Evolutionary conservation across 495 filamentous ascomycete species (phyloP).

Genomic region (Penicillium lagena): DNA sequence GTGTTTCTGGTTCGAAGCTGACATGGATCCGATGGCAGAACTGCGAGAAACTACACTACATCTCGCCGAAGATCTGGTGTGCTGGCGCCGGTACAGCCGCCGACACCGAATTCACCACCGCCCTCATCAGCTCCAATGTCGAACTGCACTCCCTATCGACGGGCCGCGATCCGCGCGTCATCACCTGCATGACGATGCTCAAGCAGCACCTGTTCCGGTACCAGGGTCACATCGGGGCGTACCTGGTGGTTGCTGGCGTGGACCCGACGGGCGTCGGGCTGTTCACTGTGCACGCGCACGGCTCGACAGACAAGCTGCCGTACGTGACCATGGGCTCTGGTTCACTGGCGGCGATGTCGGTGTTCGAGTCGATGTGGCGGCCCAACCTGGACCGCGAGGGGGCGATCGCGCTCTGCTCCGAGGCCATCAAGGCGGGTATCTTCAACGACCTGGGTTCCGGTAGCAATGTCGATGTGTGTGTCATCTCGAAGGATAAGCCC

Average conservation of each 20-base stretch:
- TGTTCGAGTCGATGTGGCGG: constrained; percentile 97
- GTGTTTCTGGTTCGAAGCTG: background rate
- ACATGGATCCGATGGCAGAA: constrained; percentile 48
- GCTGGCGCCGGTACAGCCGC: constrained; percentile 96
- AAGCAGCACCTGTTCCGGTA: constrained; percentile 99
- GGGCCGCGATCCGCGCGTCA: constrained; percentile 91
- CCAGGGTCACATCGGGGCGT: constrained; percentile 96
- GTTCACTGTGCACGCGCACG: constrained; percentile 98
- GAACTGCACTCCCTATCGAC: constrained; percentile 95
- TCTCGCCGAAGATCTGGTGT: constrained; percentile 98
- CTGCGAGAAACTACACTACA: constrained; percentile 99
- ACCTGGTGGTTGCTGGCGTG: constrained; percentile 94
- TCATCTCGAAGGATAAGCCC: constrained; percentile 85
- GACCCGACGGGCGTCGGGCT: constrained; percentile 95
- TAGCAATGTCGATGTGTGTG: constrained; percentile 93
- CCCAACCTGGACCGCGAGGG: constrained; percentile 68
- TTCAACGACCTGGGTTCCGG: constrained; percentile 98
- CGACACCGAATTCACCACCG: constrained; percentile 98
- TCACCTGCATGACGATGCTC: constrained; percentile 99
- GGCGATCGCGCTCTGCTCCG: constrained; percentile 72
- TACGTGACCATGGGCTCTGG: constrained; percentile 99
- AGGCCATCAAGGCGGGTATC: constrained; percentile 95
- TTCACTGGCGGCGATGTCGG: constrained; percentile 92
- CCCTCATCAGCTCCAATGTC: constrained; percentile 96
- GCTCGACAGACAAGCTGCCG: constrained; percentile 95